Conservation (phyloP, 495 filamentous ascomycete species). For the Podospora conica region DNA sequence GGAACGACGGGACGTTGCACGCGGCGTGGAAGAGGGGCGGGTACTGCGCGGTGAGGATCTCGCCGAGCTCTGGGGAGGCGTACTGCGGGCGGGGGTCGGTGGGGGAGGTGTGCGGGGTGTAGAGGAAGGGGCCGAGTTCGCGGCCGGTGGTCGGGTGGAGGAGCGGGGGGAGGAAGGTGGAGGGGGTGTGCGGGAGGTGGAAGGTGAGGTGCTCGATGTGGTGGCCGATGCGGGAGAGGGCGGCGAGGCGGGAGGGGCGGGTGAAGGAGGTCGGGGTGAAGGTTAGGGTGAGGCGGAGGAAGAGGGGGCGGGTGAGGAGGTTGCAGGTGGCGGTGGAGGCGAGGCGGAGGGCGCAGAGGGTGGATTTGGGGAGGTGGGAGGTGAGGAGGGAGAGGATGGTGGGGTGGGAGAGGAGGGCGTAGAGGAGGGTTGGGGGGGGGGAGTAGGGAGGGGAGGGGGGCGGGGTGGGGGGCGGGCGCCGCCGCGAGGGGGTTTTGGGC, state of each 20-base stretch:
- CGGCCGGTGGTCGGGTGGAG: conserved; percentile 64
- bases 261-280: conserved; percentile 68
- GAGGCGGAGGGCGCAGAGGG: conserved; percentile 46
- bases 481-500: too few species aligned
- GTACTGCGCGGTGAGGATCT: conserved; percentile 72
- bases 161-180: conserved; percentile 71
- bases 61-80: conserved; percentile 53
- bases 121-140: conserved; percentile 61
- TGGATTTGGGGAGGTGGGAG: conserved; percentile 41
- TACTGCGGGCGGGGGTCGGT: conserved; percentile 55
- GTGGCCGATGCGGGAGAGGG: conserved; percentile 63
- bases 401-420: conserved; percentile 49
- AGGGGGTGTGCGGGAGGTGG: conserved; percentile 57
- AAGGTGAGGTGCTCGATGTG: conserved; percentile 66
- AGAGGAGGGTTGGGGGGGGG: conserved; percentile 39
- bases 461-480: too few species aligned
- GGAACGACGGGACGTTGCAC: conserved; percentile 74
- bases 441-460: conserved; percentile 43
- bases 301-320: conserved; percentile 47
- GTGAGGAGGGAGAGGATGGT: conserved; percentile 46
- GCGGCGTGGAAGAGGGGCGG: conserved; percentile 77
- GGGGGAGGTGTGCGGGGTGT: conserved; percentile 58
- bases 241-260: conserved; percentile 57
- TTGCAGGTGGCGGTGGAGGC: conserved; percentile 47
- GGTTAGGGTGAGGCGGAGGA: conserved; percentile 50